Evolutionary conservation across 179 eudicot species (phyloP), one percentile per base, ranked within the genome.

Genomic region (Drosera spatulata): DNA sequence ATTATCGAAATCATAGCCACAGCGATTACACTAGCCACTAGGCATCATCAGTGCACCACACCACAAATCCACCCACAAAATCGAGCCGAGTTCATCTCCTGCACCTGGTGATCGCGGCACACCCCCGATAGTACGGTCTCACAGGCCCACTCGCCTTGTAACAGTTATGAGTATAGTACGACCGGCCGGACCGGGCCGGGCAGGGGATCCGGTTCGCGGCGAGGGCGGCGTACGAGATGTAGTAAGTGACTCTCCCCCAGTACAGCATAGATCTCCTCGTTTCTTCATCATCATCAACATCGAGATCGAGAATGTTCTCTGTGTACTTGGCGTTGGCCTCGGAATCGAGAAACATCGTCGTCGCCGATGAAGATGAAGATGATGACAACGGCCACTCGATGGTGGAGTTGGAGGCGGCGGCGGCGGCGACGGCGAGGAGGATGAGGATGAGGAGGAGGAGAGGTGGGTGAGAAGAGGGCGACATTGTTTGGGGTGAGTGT

Each of bases 61-160:
- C 0, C 33, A 22, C 33, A 22, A 22, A 22, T 22, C 33, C 33
- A 22, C 33, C 33, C 33, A 22, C 33, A 22, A 22, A 22, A 1
- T 22, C 33, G 33, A 22, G 33, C 33, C 0, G 33, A 22, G 1
- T 40, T 56, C 46, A 59, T 8, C 64, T 51, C 15, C 45, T 41
- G 55, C 64, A 61, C 33, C 64, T 48, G 37, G 64, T 48, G 54
- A 61, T 61, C 33, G 64, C 45, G 10, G 64, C 37, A 55, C 64
- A 61, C 43, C 64, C 53, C 3, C 64, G 41, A 39, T 48, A 50
- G 55, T 61, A 61, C 0, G 64, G 64, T 10, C 53, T 54, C 11
- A 61, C 64, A 12, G 64, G 55, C 3, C 55, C 64, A 9, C 55
- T 48, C 10, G 41, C 55, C 9, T 11, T 5, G 54, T 61, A 39